phyloP scores from a whole-genome alignment of 2,329 filamentous ascomycete genomes.

The Sporothrix schenckii region DNA sequence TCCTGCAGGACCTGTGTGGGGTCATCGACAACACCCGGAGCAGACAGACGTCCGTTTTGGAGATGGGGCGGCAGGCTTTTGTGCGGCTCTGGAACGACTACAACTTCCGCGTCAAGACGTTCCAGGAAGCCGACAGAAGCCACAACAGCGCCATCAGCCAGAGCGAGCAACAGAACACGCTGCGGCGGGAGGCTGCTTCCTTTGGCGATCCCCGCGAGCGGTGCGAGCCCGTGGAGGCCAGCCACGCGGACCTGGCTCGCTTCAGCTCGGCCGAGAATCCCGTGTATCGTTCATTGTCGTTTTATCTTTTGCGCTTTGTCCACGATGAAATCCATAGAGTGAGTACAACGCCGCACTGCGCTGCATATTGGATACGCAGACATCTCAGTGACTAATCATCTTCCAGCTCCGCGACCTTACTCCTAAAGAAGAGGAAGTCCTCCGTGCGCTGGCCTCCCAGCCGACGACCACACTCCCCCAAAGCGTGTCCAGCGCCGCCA shows the following conservation, averaged over 20 bases:
- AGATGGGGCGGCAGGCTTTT: slow-evolving; percentile 40
- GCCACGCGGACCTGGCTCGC: slow-evolving; percentile 48
- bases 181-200: slow-evolving; percentile 40
- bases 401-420: slow-evolving; percentile 36
- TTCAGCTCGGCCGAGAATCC: slow-evolving; percentile 42
- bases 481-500: neutral
- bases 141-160: slow-evolving; percentile 28
- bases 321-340: slow-evolving; percentile 38
- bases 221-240: slow-evolving; percentile 44
- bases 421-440: slow-evolving; percentile 38
- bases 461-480: slow-evolving; percentile 30
- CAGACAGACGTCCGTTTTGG: slow-evolving; percentile 29
- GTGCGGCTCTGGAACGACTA: slow-evolving; percentile 42
- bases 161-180: slow-evolving; percentile 31
- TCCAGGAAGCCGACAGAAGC: slow-evolving; percentile 38
- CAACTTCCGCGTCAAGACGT: slow-evolving; percentile 44
- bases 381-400: neutral
- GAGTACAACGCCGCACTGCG: slow-evolving; percentile 25
- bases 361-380: too few relatives aligned
- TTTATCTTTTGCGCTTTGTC: slow-evolving; percentile 36
- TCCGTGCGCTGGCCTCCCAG: slow-evolving; percentile 36
- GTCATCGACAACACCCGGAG: slow-evolving; percentile 31
- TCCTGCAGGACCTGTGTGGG: slow-evolving; percentile 40
- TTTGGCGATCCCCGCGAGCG: slow-evolving; percentile 42
- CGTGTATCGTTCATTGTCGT: slow-evolving; percentile 39